phyloP scores from a whole-genome alignment of 1,139 yeast genomes.

The Debaryomycetaceae sp. region DNA sequence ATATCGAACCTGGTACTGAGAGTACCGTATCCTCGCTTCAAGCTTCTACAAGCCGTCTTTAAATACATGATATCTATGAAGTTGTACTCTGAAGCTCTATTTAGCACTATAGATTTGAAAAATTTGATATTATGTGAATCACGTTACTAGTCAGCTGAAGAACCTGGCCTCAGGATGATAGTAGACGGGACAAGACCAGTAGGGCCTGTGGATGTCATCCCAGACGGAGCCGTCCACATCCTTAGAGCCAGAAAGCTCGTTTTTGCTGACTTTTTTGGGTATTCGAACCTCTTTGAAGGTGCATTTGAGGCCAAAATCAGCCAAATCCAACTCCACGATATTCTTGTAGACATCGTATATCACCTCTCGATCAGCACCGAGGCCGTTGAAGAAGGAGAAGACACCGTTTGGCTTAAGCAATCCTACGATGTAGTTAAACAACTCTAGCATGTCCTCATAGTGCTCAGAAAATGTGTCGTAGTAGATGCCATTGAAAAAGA shows the following conservation, averaged over 20 bases:
- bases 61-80: background rate
- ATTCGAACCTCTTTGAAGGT: constrained; percentile 47
- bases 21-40: constrained; percentile 4
- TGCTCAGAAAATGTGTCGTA: constrained; percentile 94
- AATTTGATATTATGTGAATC: background rate
- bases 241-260: constrained; percentile 22
- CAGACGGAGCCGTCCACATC: constrained; percentile 37
- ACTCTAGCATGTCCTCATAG: constrained; percentile 75
- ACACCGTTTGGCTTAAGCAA: constrained; percentile 75
- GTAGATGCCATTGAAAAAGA: constrained; percentile 84
- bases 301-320: constrained; percentile 71
- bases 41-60: background rate
- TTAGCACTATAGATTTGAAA: background rate
- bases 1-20: constrained; percentile 8
- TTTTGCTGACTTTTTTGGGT: constrained; percentile 28
- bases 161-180: constrained; percentile 63
- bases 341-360: constrained; percentile 86
- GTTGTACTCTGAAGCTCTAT: too few relatives aligned
- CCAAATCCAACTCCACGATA: constrained; percentile 76
- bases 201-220: constrained; percentile 67
- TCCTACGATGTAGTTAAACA: constrained; percentile 80
- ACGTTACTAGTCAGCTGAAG: constrained; percentile 1
- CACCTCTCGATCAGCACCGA: constrained; percentile 91
- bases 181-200: constrained; percentile 70
- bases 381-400: constrained; percentile 88